Base-by-base conservation (phyloP, 768 basidiomycete genomes). In the Peribolospora baueri region DNA sequence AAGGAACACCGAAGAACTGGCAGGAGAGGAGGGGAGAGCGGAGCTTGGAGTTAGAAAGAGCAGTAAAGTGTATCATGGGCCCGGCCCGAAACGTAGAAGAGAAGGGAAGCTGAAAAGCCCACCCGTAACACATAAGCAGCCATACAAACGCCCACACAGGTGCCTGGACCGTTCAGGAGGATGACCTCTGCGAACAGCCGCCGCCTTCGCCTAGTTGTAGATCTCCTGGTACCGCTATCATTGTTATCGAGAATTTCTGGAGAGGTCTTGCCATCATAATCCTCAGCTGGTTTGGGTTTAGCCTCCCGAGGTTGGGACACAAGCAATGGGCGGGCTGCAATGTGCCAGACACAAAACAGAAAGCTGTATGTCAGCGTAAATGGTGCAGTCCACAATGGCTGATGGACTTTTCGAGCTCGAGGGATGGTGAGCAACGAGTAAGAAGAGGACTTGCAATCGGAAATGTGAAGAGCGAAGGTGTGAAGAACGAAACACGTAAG, bases 141-240 rank as follows among this genome's bases (percentile, higher is more conserved):
- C 11, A 75, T 56, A 56, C 81, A 84, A 5, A 97, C 71, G 5
- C 81, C 70, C 42, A 90, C 77, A 65, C 85, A 90, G 5, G 91
- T 95, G 11, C 93, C 91, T 0, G 93, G 93, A 2, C 93, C 93
- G 66, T 97, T 97, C 39, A 97, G 68, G 52, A 98, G 69, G 51
- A 98, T 70, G 39, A 85, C 69, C 56, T 95, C 86, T 38, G 78
- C 75, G 62, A 78, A 77, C 3, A 69, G 57, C 7, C 60, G 45
- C 2, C 40, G 49, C 43, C 61, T 58, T 5, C 11, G 11, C 52
- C 57, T 58, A 25, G 25, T 25, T 25, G 25, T 25, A 25, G 25
- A 25, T 25, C 25, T 25, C 25, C 25, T 25, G 25, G 25, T 25
- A 25, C 25, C 25, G 25, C 25, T 25, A 25, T 25, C 25, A 25